Conservation (phyloP, 768 basidiomycete genomes). For the Boletus coccyginus region DNA sequence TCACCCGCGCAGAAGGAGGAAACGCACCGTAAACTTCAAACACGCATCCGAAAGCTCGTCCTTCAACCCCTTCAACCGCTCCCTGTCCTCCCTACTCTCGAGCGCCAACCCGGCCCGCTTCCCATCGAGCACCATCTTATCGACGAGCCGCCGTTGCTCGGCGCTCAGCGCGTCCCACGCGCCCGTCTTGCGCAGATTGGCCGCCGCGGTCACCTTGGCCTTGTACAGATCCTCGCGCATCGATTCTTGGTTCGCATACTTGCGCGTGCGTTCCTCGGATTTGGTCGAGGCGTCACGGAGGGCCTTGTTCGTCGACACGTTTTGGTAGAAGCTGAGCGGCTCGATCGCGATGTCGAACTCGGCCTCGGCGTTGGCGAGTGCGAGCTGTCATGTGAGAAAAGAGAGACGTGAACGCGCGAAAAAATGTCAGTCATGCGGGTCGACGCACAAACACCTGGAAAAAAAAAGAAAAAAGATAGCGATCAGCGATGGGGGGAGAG, state of each 20-base stretch:
- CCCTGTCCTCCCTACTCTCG: slow-evolving; percentile 55
- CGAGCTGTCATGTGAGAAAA: slow-evolving; percentile 37
- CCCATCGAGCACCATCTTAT: slow-evolving; percentile 78
- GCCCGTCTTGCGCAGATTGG: slow-evolving; percentile 62
- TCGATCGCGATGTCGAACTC: slow-evolving; percentile 48
- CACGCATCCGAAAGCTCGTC: slow-evolving; percentile 76
- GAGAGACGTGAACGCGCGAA: slow-evolving; percentile 7
- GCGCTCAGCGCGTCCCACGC: slow-evolving; percentile 57
- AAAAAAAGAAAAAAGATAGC: too few relatives aligned
- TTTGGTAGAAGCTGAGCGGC: slow-evolving; percentile 76
- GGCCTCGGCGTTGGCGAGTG: slow-evolving; percentile 60
- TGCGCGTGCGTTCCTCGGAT: slow-evolving; percentile 66
- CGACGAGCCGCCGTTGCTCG: slow-evolving; percentile 76
- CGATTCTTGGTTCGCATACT: slow-evolving; percentile 71
- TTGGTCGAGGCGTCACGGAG: slow-evolving; percentile 81
- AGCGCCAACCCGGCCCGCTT: slow-evolving; percentile 76
- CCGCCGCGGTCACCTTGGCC: slow-evolving; percentile 66
- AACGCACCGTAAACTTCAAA: slow-evolving; percentile 69
- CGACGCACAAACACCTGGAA: slow-evolving; percentile 74
- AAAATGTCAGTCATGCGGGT: background rate
- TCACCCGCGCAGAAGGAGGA: background rate
- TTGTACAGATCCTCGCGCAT: slow-evolving; percentile 82
- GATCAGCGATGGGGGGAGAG: background rate
- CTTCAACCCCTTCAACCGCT: slow-evolving; percentile 56
- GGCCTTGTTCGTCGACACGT: slow-evolving; percentile 69